phyloP scores from a whole-genome alignment of 1,139 yeast genomes.

The Geotrichum fermentans region DNA sequence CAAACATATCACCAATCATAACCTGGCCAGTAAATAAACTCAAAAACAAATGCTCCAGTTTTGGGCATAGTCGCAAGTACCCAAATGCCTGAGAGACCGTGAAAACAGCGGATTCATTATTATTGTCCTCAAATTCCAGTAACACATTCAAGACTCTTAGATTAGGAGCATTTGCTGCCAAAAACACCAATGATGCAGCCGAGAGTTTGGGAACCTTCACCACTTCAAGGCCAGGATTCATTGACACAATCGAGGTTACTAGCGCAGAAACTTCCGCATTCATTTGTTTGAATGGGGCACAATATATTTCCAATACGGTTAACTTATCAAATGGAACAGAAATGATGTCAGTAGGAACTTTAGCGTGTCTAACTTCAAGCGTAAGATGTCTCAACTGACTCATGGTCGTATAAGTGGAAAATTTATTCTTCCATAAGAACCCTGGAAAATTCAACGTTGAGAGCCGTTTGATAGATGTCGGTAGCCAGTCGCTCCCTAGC shows the following conservation, averaged over 20 bases:
- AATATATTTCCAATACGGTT: not conserved
- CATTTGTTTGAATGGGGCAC: not conserved
- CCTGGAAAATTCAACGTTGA: not conserved
- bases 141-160: not conserved
- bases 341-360: not conserved
- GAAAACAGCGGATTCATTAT: not conserved
- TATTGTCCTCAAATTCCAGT: not conserved
- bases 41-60: not conserved
- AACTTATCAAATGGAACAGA: not conserved
- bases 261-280: not conserved
- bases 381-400: not conserved
- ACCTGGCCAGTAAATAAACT: constrained; percentile 4
- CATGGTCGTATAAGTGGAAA: too few relatives aligned
- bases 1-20: not conserved
- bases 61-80: not conserved
- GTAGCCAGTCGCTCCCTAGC: constrained; percentile 2
- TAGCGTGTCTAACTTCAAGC: not conserved
- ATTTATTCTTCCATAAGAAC: not conserved
- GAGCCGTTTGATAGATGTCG: not conserved
- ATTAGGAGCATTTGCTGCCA: not conserved
- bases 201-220: not conserved
- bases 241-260: not conserved
- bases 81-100: not conserved
- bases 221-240: not conserved
- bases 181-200: not conserved